A percentile compares a stretch with the other conserved stretches of the same genome.
phyloP scores from a whole-genome alignment of 495 filamentous ascomycete genomes.

The Xylaria grammica region DNA sequence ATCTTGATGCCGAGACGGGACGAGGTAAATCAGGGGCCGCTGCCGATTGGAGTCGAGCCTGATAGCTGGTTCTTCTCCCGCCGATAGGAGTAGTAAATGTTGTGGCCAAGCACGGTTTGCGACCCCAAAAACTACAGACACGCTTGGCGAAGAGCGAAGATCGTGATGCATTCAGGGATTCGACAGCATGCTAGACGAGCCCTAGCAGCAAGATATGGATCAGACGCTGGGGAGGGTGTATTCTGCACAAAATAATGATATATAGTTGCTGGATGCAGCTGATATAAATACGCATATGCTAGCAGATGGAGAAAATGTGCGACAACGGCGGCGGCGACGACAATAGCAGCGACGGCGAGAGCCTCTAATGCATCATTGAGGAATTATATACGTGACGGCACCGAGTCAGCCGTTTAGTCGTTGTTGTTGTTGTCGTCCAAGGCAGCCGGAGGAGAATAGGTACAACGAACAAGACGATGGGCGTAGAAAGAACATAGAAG shows the following conservation, averaged over 20 bases:
- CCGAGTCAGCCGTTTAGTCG: neutral
- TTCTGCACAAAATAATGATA: neutral
- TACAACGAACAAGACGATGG: no score
- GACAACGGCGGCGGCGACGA: no score
- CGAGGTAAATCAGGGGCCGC: constrained; percentile 16
- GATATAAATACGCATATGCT: constrained; percentile 5
- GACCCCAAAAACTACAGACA: constrained; percentile 32
- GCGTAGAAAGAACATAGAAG: neutral
- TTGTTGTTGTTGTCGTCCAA: neutral
- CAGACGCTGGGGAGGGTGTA: neutral
- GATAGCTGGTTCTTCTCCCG: constrained; percentile 17
- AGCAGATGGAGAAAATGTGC: neutral
- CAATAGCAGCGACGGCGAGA: no score
- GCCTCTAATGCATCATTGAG: neutral
- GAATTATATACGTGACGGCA: neutral
- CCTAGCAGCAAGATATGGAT: neutral
- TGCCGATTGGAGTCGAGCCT: constrained; percentile 29
- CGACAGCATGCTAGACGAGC: constrained; percentile 30
- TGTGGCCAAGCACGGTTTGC: constrained; percentile 24
- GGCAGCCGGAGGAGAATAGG: neutral
- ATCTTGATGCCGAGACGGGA: constrained; percentile 5
- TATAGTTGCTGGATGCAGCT: neutral
- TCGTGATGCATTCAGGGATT: constrained; percentile 38
- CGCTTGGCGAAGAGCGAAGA: constrained; percentile 25
- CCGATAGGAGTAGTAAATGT: constrained; percentile 17